phyloP scores from a whole-genome alignment of 2,329 filamentous ascomycete species.

The Colletotrichum euphorbiae region DNA sequence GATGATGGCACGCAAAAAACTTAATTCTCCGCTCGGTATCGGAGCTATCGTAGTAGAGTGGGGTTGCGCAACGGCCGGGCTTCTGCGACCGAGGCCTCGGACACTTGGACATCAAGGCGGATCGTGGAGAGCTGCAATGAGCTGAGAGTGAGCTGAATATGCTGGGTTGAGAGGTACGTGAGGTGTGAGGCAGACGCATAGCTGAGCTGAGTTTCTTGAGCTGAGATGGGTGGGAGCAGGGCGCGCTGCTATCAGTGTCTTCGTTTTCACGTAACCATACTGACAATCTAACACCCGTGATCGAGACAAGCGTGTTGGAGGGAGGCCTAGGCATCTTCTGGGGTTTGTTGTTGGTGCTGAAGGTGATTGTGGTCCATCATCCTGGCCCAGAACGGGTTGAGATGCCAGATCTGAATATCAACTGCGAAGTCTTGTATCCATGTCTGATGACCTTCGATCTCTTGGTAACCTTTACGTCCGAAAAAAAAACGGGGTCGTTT shows the following conservation, averaged over 20 bases:
- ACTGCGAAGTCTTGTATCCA: neutral
- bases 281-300: neutral
- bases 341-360: neutral
- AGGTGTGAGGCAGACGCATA: neutral
- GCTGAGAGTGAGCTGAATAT: neutral
- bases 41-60: neutral
- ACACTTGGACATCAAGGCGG: constrained; percentile 19
- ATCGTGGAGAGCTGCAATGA: constrained; percentile 5
- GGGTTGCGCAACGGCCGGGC: neutral
- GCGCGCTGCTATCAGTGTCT: neutral
- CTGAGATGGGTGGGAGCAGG: constrained; percentile 4
- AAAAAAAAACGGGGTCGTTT: no score
- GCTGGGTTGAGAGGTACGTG: neutral
- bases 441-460: neutral
- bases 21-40: constrained; percentile 21
- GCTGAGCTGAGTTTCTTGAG: neutral
- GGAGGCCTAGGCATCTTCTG: neutral
- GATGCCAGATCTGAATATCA: neutral
- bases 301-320: neutral
- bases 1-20: constrained; percentile 28
- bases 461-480: no score
- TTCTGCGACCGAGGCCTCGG: neutral
- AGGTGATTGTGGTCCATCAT: neutral
- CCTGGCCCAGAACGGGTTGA: neutral
- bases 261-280: neutral